phyloP scores from a whole-genome alignment of 1,284 basidiomycete genomes.

The Hypsizygus ulmarius region DNA sequence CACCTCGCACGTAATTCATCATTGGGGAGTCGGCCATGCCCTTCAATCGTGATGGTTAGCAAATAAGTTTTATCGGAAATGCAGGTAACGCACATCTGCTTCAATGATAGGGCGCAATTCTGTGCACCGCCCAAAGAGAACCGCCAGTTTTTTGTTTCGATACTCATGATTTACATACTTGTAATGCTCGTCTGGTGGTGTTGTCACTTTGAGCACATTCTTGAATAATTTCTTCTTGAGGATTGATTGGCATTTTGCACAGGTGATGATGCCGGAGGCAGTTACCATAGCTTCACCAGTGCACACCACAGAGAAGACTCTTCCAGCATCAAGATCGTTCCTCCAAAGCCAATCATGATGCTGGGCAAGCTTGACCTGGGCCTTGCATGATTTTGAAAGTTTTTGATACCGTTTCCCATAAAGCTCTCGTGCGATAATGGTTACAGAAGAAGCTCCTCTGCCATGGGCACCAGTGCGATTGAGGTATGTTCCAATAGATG shows the following conservation, averaged over 20 bases:
- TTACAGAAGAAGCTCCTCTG: neutral
- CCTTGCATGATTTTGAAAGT: neutral
- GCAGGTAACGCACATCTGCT: neutral
- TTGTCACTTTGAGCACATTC: neutral
- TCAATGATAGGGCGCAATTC: neutral
- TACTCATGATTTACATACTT: slow-evolving; percentile 4
- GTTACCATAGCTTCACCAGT: neutral
- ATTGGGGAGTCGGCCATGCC: neutral
- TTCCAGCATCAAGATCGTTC: neutral
- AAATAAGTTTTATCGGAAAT: neutral
- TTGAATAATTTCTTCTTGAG: slow-evolving; percentile 2
- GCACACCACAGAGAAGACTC: neutral
- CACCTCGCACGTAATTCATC: neutral
- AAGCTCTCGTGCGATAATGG: neutral
- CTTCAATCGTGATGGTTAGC: neutral
- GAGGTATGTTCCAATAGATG: neutral
- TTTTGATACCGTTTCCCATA: slow-evolving; percentile 4
- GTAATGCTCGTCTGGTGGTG: slow-evolving; percentile 1
- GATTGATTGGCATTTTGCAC: neutral
- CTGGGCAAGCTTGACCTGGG: slow-evolving; percentile 2
- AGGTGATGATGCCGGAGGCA: neutral
- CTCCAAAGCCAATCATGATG: slow-evolving; percentile 5
- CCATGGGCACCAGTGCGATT: slow-evolving; percentile 2
- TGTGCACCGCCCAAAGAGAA: neutral
- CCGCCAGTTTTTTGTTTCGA: neutral